Percentiles rank a stretch among this genome's conserved stretches.
phyloP scores from a whole-genome alignment of 2,329 filamentous ascomycete genomes.

The Chaetomium sp. region DNA sequence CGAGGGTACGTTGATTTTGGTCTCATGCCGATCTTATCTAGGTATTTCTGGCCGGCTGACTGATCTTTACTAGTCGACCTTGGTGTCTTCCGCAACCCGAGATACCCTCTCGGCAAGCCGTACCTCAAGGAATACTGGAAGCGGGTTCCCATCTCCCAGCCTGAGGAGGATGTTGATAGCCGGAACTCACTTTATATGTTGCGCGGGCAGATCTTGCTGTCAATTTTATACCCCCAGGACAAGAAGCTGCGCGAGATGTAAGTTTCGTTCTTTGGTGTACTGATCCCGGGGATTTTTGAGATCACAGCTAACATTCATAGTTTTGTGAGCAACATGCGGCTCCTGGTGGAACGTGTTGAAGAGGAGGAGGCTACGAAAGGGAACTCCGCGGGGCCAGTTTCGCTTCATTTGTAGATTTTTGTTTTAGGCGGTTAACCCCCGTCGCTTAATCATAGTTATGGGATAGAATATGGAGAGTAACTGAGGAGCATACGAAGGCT shows the following conservation, averaged over 20 bases:
- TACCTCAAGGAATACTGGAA: slow-evolving; percentile 26
- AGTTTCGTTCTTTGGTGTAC: not conserved
- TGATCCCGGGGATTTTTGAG: not conserved
- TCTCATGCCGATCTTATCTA: too few species aligned
- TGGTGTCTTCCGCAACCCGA: slow-evolving; percentile 24
- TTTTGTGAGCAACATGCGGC: slow-evolving; percentile 16
- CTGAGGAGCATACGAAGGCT: too few species aligned
- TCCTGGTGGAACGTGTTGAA: slow-evolving; percentile 14
- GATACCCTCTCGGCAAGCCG: slow-evolving; percentile 22
- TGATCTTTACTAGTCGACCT: slow-evolving; percentile 16
- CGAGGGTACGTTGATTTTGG: slow-evolving; percentile 15
- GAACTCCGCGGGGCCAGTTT: not conserved
- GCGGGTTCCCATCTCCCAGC: slow-evolving; percentile 24
- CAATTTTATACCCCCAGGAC: slow-evolving; percentile 20
- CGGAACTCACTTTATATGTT: slow-evolving; percentile 27
- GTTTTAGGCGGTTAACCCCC: not conserved
- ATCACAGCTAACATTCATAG: slow-evolving; percentile 4
- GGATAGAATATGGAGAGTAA: too few species aligned
- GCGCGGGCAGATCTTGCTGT: slow-evolving; percentile 23
- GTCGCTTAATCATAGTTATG: too few species aligned
- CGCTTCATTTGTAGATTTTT: not conserved
- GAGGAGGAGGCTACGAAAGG: slow-evolving; percentile 10
- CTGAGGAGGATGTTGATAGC: slow-evolving; percentile 25
- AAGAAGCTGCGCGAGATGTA: slow-evolving; percentile 16
- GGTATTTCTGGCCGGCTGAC: not conserved